Base-by-base conservation (phyloP, 768 basidiomycete genomes). In the Trametes sanguinea region DNA sequence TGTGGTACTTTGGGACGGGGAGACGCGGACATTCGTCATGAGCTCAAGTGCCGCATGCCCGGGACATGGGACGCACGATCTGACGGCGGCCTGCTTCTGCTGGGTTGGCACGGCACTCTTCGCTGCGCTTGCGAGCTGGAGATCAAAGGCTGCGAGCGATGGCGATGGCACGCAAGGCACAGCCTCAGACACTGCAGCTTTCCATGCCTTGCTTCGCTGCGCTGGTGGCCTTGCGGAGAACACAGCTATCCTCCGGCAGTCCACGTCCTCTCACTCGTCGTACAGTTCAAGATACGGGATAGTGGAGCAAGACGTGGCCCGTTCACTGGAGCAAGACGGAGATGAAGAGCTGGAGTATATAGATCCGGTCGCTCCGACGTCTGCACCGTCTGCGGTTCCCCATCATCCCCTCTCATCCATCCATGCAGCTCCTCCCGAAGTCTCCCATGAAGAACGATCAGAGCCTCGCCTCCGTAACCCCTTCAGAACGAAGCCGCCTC, bases 91-190 rank as follows among this genome's bases (percentile, higher is more conserved):
- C 16, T 63, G 61, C 35, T 8, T 63, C 5, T 63, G 61, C 39
- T 63, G 61, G 56, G 35, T 53, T 8, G 57, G 57, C 2, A 5
- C 39, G 10, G 39, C 43, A 8, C 40, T 57, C 6, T 11, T 17
- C 27, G 57, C 50, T 22, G 57, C 57, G 7, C 47, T 57, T 6
- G 39, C 57, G n/a, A 51, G 30, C 44, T 57, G 55, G 55, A 57
- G 35, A 14, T 30, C 30, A 22, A 47, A 40, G 35, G 27, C 44
- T 2, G 6, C 44, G 14, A 6, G 44, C 44, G 44, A n/a, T 4
- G 13, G 45, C 6, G 45, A 29, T 3, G 44, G 5, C 32, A 32
- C 30, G 0, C 35, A 32, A 22, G 22, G 46, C 17, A 40, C n/a
- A 16, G 22, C 5, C 22, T 48, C 55, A 1, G 45, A 57, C 13